A percentile compares a stretch with the other conserved stretches of the same genome.
These are phyloP conservation scores for Penicillium sp. DNA, from an alignment of 2,329 filamentous ascomycete species.

Conservation along the genomic window DNA sequence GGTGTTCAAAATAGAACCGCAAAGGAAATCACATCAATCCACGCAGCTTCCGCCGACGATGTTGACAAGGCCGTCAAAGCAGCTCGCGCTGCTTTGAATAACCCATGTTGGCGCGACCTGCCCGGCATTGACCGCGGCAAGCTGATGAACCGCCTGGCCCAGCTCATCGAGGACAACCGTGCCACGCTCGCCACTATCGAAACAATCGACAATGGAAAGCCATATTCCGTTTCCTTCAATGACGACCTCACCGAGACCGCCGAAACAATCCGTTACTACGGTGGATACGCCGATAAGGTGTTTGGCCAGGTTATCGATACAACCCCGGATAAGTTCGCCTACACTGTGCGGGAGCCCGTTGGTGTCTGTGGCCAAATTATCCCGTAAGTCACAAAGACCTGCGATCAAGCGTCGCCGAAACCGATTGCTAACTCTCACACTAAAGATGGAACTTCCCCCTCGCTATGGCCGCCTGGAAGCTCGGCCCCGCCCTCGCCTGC, in stretches of 20 bases:
- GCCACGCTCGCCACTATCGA: conserved; percentile 62
- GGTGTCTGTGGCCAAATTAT: conserved; percentile 82
- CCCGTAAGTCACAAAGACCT: conserved; percentile 74
- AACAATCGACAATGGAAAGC: conserved; percentile 73
- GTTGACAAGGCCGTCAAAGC: conserved; percentile 37
- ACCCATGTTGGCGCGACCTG: conserved; percentile 30
- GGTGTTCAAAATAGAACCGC: conserved; percentile 20
- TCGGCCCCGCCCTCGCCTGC: conserved; percentile 37
- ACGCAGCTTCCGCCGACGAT: conserved; percentile 36
- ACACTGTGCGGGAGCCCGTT: conserved; percentile 71
- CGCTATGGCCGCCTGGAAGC: conserved; percentile 63
- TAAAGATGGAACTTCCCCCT: conserved; percentile 48
- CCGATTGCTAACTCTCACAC: not conserved
- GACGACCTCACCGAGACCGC: conserved; percentile 27
- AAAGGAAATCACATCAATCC: conserved; percentile 32
- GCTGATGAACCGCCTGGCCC: conserved; percentile 64
- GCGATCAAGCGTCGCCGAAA: conserved; percentile 37
- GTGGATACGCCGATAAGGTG: conserved; percentile 84
- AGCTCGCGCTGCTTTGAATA: conserved; percentile 31
- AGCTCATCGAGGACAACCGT: conserved; percentile 62
- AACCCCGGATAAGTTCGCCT: conserved; percentile 72
- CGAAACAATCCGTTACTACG: conserved; percentile 52
- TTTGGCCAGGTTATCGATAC: conserved; percentile 79
- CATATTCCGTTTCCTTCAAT: conserved; percentile 25
- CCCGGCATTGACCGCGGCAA: conserved; percentile 59